phyloP scores from a whole-genome alignment of 257 asterid species.

The Solanum infundibuliforme region DNA sequence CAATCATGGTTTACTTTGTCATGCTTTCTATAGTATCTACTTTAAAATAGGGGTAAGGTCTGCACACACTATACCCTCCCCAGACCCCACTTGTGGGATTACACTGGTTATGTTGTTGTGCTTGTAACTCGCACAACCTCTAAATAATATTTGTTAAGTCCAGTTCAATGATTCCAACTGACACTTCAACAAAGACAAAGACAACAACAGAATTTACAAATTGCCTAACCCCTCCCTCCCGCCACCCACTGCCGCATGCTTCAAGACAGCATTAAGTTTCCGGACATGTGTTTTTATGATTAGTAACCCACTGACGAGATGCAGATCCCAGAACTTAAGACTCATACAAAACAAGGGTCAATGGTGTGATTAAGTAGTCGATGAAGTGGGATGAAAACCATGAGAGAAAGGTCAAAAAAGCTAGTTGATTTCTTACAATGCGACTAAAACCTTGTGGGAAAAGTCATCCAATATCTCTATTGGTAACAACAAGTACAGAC shows the following conservation, averaged over 20 bases:
- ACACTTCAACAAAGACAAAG: neutral
- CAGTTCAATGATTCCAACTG: neutral
- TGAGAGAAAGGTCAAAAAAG: neutral
- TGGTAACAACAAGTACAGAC: neutral
- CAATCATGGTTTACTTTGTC: neutral
- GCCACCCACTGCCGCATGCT: neutral
- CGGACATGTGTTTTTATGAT: neutral
- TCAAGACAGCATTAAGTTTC: neutral
- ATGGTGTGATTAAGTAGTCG: neutral
- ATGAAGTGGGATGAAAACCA: neutral
- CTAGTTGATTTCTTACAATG: neutral
- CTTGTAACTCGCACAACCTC: neutral
- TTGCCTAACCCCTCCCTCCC: too few relatives aligned
- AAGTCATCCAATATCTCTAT: neutral
- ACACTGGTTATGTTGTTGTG: neutral
- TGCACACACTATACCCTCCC: neutral
- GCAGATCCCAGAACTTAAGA: neutral
- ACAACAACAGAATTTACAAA: neutral
- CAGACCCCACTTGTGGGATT: neutral
- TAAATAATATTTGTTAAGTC: neutral
- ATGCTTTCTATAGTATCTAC: neutral
- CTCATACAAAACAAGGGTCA: neutral
- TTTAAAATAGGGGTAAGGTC: neutral
- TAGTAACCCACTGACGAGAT: neutral
- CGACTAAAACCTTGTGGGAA: neutral